Conservation (phyloP, 805 yeast species). For the Hanseniaspora meyeri region DNA sequence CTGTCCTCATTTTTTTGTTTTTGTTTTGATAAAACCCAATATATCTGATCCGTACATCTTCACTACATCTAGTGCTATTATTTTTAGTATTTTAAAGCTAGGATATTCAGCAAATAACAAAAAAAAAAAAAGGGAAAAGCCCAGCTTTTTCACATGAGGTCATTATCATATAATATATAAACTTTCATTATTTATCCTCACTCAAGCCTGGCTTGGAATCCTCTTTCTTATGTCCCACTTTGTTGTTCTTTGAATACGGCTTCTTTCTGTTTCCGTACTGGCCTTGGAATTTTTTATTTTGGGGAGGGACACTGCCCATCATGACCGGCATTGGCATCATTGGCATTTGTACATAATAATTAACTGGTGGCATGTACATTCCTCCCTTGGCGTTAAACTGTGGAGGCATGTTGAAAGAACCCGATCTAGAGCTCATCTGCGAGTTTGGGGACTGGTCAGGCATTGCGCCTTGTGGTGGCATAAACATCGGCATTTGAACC, state of each 20-base stretch:
- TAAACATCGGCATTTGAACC: conserved; percentile 6
- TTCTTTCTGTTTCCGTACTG: not conserved
- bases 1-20: too few relatives aligned
- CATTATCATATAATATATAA: too few relatives aligned
- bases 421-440: conserved; percentile 1
- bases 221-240: not conserved
- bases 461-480: not conserved
- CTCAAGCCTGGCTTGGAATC: not conserved
- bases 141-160: too few relatives aligned
- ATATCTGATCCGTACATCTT: too few relatives aligned
- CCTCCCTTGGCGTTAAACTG: not conserved
- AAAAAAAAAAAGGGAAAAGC: too few relatives aligned
- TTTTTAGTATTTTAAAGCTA: too few relatives aligned
- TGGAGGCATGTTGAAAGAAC: conserved; percentile 1
- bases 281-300: not conserved
- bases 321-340: conserved; percentile 7
- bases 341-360: conserved; percentile 7
- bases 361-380: not conserved
- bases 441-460: not conserved
- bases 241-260: not conserved
- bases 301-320: not conserved
- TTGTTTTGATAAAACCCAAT: too few relatives aligned
- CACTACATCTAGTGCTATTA: too few relatives aligned
- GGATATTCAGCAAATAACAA: too few relatives aligned
- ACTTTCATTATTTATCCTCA: not conserved